Evolutionary conservation across 805 yeast species (phyloP).

Genomic region (Teunomyces barrocoloradensis): DNA sequence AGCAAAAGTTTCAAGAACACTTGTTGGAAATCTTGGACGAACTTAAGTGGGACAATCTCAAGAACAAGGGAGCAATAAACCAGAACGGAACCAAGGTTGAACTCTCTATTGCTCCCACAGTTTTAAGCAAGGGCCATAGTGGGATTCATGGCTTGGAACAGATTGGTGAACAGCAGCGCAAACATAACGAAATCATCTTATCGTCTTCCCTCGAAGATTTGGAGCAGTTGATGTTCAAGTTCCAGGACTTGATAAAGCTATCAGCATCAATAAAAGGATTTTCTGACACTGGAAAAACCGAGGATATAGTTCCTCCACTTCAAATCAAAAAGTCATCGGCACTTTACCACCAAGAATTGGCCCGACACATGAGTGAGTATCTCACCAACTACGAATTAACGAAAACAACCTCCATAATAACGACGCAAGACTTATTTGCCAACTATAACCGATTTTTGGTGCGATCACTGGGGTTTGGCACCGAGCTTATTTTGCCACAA

Average conservation of each 20-base stretch:
- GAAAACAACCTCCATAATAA: slow-evolving; percentile 34
- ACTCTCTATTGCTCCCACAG: background rate
- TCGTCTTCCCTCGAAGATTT: slow-evolving; percentile 73
- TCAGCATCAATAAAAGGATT: slow-evolving; percentile 40
- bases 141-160: slow-evolving; percentile 75
- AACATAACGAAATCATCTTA: slow-evolving; percentile 59
- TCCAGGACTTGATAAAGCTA: slow-evolving; percentile 64
- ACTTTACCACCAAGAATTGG: slow-evolving; percentile 60
- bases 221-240: slow-evolving; percentile 73
- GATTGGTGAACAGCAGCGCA: slow-evolving; percentile 51
- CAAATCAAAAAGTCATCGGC: slow-evolving; percentile 31
- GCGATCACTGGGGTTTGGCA: slow-evolving; percentile 45
- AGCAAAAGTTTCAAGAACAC: slow-evolving; percentile 48
- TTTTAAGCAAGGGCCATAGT: slow-evolving; percentile 16
- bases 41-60: slow-evolving; percentile 47
- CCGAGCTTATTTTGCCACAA: slow-evolving; percentile 64
- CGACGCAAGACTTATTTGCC: slow-evolving; percentile 42
- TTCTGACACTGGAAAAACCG: background rate
- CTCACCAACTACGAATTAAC: slow-evolving; percentile 35
- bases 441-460: slow-evolving; percentile 37
- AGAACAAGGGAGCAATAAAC: slow-evolving; percentile 32
- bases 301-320: slow-evolving; percentile 28
- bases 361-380: slow-evolving; percentile 79
- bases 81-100: slow-evolving; percentile 30
- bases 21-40: slow-evolving; percentile 42